Conservation (phyloP, 495 filamentous ascomycete species). For the Tuber microsphaerosporum region DNA sequence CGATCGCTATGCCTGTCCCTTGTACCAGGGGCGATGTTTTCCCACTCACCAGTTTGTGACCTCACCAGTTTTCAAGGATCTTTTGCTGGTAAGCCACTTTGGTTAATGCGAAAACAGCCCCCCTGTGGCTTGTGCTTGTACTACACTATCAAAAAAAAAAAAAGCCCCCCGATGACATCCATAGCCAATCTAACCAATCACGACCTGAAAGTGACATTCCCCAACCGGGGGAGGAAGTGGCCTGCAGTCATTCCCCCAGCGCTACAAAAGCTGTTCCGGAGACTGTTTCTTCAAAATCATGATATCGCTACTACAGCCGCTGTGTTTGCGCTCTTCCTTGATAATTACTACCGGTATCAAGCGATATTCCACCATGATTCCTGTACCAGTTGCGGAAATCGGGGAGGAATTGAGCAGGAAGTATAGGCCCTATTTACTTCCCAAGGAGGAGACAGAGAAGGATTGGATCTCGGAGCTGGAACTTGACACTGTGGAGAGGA, state of each 20-base stretch:
- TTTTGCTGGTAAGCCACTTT: too few relatives aligned
- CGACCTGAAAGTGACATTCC: neutral
- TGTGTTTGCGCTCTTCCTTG: neutral
- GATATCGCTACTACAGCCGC: neutral
- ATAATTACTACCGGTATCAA: neutral
- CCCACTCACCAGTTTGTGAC: too few relatives aligned
- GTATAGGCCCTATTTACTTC: constrained; percentile 56
- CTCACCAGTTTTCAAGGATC: too few relatives aligned
- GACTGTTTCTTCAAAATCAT: neutral
- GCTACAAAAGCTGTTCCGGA: neutral
- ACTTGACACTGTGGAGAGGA: constrained; percentile 50
- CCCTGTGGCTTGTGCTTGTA: too few relatives aligned
- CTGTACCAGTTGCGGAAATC: neutral
- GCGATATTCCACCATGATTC: constrained; percentile 5
- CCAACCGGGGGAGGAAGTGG: neutral
- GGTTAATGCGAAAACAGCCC: too few relatives aligned
- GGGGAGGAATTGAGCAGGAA: constrained; percentile 29
- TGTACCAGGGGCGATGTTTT: too few relatives aligned
- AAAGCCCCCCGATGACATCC: neutral
- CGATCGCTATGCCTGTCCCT: too few relatives aligned
- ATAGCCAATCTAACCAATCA: constrained; percentile 13
- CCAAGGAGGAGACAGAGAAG: constrained; percentile 35
- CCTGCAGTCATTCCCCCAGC: too few relatives aligned
- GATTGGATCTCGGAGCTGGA: constrained; percentile 57
- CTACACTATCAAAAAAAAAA: neutral